A percentile compares a stretch with the other conserved stretches of the same genome.
These are phyloP conservation scores for Rosa lucieae DNA, from an alignment of 306 rosid species.

Conservation along the genomic window DNA sequence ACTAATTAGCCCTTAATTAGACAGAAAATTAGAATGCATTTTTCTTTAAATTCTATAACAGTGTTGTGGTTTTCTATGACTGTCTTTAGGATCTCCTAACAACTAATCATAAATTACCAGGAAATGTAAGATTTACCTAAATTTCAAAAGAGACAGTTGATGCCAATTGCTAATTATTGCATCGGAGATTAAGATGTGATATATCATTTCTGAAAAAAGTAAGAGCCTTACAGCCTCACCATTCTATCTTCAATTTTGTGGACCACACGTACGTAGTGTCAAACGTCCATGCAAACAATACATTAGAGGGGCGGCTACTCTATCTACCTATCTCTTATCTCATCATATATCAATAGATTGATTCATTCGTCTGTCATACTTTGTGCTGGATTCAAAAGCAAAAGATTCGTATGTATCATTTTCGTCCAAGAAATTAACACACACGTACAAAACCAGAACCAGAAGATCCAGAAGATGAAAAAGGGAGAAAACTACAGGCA, in stretches of 20 bases:
- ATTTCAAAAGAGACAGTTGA: too few relatives aligned
- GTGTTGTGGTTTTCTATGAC: too few relatives aligned
- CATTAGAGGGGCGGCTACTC: constrained; percentile 1
- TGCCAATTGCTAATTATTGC: too few relatives aligned
- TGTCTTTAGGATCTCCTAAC: too few relatives aligned
- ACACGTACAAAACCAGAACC: not conserved
- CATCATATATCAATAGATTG: not conserved
- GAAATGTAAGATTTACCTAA: not conserved
- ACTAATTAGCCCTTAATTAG: too few relatives aligned
- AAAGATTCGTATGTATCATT: not conserved
- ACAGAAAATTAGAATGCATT: too few relatives aligned
- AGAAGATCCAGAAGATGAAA: not conserved
- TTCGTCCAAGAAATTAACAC: not conserved
- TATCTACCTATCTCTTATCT: not conserved
- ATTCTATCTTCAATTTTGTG: not conserved
- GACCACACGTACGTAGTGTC: not conserved
- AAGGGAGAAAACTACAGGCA: constrained; percentile 5
- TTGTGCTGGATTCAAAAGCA: not conserved
- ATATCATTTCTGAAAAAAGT: not conserved
- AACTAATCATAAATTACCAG: not conserved
- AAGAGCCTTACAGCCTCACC: not conserved
- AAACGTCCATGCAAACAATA: not conserved
- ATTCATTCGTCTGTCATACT: not conserved
- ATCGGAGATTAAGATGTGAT: not conserved
- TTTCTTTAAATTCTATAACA: too few relatives aligned